Evolutionary conservation across 2,329 filamentous ascomycete species (phyloP).

Genomic region (Nannizziopsis arthrosporioides): DNA sequence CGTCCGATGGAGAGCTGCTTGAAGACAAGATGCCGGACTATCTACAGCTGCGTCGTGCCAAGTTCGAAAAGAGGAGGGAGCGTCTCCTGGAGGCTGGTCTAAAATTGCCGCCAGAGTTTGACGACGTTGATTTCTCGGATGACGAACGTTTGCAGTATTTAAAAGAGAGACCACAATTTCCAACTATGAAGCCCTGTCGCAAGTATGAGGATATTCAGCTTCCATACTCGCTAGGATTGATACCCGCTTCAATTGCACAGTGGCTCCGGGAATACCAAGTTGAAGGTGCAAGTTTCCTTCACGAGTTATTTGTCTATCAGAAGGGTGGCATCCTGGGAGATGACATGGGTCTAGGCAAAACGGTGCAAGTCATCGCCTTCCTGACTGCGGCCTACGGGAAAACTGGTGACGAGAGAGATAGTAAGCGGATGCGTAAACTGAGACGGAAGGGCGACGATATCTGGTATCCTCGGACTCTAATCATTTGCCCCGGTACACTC

Average conservation of each 20-base stretch:
- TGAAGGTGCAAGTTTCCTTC: slow-evolving; percentile 70
- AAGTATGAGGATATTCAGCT: slow-evolving; percentile 65
- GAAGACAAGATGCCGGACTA: slow-evolving; percentile 60
- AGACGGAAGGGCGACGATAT: slow-evolving; percentile 45
- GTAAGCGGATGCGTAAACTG: slow-evolving; percentile 77
- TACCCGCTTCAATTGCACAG: slow-evolving; percentile 80
- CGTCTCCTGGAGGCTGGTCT: slow-evolving; percentile 56
- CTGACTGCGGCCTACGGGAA: slow-evolving; percentile 88
- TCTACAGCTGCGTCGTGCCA: slow-evolving; percentile 52
- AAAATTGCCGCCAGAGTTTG: slow-evolving; percentile 64
- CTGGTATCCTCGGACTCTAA: slow-evolving; percentile 76
- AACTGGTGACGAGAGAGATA: slow-evolving; percentile 75
- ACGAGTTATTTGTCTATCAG: slow-evolving; percentile 81
- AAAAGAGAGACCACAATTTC: slow-evolving; percentile 59
- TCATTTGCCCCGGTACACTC: slow-evolving; percentile 78
- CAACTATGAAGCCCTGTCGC: slow-evolving; percentile 50
- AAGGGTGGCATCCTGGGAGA: slow-evolving; percentile 84
- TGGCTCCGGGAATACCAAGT: slow-evolving; percentile 89
- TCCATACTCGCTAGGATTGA: slow-evolving; percentile 61
- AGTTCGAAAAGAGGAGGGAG: slow-evolving; percentile 54
- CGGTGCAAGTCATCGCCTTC: slow-evolving; percentile 89
- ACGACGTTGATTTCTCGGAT: slow-evolving; percentile 64
- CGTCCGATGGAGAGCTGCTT: slow-evolving; percentile 44
- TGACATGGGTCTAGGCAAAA: slow-evolving; percentile 97
- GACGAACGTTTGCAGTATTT: slow-evolving; percentile 51